Conservation (phyloP, 225 moss, liverwort and hornwort species). For the Polytrichum commune region DNA sequence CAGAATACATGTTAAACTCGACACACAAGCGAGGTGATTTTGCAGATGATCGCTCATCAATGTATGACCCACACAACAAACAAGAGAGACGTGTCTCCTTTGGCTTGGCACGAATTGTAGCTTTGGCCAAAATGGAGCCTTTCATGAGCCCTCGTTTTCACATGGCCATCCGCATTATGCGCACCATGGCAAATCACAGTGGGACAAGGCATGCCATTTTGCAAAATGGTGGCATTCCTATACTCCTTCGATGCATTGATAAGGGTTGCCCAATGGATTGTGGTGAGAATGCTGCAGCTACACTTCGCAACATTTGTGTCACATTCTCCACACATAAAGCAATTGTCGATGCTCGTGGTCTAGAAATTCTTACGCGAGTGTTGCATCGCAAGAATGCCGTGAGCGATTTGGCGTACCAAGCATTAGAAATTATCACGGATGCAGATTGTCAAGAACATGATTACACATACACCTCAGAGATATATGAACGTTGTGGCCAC, state of each 20-base stretch:
- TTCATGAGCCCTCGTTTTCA: constrained; percentile 26
- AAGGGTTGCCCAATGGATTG: rapidly evolving
- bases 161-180: constrained; percentile 35
- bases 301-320: constrained; percentile 24
- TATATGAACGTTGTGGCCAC: constrained; percentile 32
- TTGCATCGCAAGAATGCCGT: background rate
- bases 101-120: constrained; percentile 24
- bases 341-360: constrained; percentile 26
- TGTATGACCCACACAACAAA: constrained; percentile 31
- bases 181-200: constrained; percentile 20
- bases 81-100: constrained; percentile 29
- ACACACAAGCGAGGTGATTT: constrained; percentile 27
- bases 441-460: constrained; percentile 13
- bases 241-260: constrained; percentile 36
- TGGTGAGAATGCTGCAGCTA: background rate
- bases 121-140: constrained; percentile 27
- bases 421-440: background rate
- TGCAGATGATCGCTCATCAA: constrained; percentile 12
- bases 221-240: constrained; percentile 24
- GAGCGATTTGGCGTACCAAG: background rate
- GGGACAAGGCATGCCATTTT: constrained; percentile 33
- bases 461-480: constrained; percentile 17
- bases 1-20: constrained; percentile 20
- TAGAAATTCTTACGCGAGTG: constrained; percentile 27
- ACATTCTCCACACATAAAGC: constrained; percentile 33